phyloP scores from a whole-genome alignment of 202 grass and related monocot species.

The Setaria viridis region DNA sequence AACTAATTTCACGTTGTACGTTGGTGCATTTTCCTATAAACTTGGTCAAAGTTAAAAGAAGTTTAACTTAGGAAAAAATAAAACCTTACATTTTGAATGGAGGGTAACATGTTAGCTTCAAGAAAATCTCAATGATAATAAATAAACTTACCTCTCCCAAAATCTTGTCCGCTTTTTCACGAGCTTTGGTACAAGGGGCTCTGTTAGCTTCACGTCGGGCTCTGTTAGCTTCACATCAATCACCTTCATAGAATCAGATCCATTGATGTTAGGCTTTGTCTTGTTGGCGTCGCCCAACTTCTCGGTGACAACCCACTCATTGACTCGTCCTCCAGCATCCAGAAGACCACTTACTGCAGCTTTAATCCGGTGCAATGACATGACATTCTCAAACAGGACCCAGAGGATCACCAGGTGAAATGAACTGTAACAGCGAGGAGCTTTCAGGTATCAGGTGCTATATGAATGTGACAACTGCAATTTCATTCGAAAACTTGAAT shows the following conservation, averaged over 20 bases:
- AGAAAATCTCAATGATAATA: background rate
- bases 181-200: slow-evolving; percentile 59
- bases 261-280: slow-evolving; percentile 59
- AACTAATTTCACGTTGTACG: background rate
- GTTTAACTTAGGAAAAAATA: background rate
- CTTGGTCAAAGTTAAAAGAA: background rate
- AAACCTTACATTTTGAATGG: background rate
- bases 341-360: slow-evolving; percentile 69
- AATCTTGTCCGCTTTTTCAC: slow-evolving; percentile 57
- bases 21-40: background rate
- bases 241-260: slow-evolving; percentile 52
- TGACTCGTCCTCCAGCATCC: slow-evolving; percentile 77
- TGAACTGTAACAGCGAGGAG: slow-evolving; percentile 56
- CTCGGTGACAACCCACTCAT: slow-evolving; percentile 95
- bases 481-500: slow-evolving; percentile 18
- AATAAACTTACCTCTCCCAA: slow-evolving; percentile 64
- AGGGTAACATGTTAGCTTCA: background rate
- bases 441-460: slow-evolving; percentile 25
- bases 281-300: slow-evolving; percentile 78
- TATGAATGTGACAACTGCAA: slow-evolving; percentile 1
- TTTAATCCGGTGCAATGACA: slow-evolving; percentile 82
- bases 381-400: slow-evolving; percentile 93
- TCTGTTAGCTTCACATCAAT: slow-evolving; percentile 62
- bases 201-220: slow-evolving; percentile 58
- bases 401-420: slow-evolving; percentile 88